A percentile compares a stretch with the other conserved stretches of the same genome.
phyloP scores from a whole-genome alignment of 768 basidiomycete genomes.

The Tulasnella sp. region DNA sequence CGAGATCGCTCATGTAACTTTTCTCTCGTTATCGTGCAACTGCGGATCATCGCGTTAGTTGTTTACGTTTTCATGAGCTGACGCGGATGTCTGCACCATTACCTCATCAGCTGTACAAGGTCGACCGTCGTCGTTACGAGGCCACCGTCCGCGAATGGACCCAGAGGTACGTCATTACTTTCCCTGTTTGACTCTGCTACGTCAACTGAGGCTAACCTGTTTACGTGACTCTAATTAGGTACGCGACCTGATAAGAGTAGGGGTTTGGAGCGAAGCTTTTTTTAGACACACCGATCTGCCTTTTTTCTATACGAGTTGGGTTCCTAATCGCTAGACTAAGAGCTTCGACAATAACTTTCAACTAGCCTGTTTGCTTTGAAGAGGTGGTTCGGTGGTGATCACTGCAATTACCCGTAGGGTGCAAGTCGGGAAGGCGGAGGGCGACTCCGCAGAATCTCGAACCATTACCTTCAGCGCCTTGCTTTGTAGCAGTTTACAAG shows the following conservation, averaged over 20 bases:
- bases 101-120: slow-evolving; percentile 75
- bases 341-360: background rate
- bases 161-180: slow-evolving; percentile 72
- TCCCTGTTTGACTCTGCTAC: background rate
- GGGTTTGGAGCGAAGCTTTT: background rate
- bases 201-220: background rate
- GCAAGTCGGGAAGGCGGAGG: too few relatives aligned
- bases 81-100: background rate
- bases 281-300: background rate
- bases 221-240: background rate
- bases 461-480: too few relatives aligned
- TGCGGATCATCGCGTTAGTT: background rate
- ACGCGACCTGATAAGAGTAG: background rate
- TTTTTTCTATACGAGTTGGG: background rate
- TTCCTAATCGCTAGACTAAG: background rate
- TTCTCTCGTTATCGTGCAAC: background rate
- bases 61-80: background rate
- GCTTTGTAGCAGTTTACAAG: too few relatives aligned
- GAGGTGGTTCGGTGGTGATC: background rate
- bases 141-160: slow-evolving; percentile 99
- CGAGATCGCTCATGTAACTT: slow-evolving; percentile 78
- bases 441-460: too few relatives aligned
- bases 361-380: background rate
- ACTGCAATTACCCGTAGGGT: too few relatives aligned
- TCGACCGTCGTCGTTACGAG: slow-evolving; percentile 93